phyloP scores from a whole-genome alignment of 1,284 basidiomycete species.

The Leccinum subrobustum region DNA sequence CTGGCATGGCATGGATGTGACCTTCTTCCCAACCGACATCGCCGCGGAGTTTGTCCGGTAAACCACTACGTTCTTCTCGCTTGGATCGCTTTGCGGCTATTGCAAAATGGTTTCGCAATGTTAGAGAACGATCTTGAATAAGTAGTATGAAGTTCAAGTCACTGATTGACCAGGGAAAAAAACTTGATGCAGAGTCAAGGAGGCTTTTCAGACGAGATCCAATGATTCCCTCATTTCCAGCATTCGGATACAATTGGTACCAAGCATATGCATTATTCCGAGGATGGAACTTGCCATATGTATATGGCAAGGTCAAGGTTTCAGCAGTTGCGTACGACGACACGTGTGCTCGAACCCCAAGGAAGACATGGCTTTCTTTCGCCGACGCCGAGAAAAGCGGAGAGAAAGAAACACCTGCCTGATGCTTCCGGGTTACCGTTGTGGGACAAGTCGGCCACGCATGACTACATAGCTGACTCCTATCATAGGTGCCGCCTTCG shows the following conservation, averaged over 20 bases:
- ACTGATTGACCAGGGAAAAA: neutral
- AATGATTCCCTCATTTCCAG: neutral
- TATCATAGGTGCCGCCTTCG: neutral
- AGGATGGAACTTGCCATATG: neutral
- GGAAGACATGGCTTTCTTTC: constrained; percentile 7
- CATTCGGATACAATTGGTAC: neutral
- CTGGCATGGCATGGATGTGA: too few species aligned
- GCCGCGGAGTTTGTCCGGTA: too few species aligned
- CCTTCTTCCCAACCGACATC: too few species aligned
- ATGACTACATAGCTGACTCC: neutral
- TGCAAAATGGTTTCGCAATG: too few species aligned
- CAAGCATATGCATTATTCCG: neutral
- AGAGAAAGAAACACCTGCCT: neutral
- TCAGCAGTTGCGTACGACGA: neutral
- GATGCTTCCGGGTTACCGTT: neutral
- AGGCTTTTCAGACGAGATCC: neutral
- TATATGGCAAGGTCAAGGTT: neutral
- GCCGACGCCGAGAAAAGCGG: neutral
- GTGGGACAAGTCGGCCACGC: neutral
- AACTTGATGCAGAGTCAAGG: neutral
- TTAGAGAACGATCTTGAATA: too few species aligned
- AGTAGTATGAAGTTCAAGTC: too few species aligned
- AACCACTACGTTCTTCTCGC: too few species aligned
- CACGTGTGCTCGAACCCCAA: constrained; percentile 3
- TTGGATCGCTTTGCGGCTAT: too few species aligned